Evolutionary conservation across 805 yeast species (phyloP).

Genomic region (Nakazawaea holstii): DNA sequence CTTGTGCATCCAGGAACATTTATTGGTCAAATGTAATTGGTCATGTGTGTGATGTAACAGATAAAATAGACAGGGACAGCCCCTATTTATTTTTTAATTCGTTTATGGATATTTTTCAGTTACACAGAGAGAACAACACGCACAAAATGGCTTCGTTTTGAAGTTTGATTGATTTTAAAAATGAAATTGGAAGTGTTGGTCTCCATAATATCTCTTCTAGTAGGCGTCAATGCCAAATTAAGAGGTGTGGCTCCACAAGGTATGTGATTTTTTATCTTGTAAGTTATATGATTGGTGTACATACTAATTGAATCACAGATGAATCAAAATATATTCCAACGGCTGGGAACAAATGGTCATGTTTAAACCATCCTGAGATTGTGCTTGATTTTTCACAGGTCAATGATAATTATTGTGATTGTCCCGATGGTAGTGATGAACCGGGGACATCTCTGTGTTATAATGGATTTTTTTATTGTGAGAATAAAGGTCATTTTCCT

Average conservation of each 20-base stretch:
- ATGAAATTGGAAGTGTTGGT: not conserved
- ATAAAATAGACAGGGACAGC: no score
- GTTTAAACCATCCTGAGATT: conserved; percentile 65
- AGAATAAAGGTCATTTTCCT: conserved; percentile 65
- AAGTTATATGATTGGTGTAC: no score
- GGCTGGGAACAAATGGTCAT: conserved; percentile 54
- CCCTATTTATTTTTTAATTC: no score
- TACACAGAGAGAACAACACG: no score
- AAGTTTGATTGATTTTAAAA: no score
- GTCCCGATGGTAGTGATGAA: conserved; percentile 97
- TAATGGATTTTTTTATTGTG: conserved; percentile 59
- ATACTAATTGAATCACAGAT: conserved; percentile 15
- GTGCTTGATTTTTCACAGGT: conserved; percentile 54
- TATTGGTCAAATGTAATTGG: no score
- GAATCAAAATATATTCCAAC: conserved; percentile 47
- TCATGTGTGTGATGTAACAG: no score
- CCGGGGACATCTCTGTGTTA: conserved; percentile 90
- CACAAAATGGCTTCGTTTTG: not conserved
- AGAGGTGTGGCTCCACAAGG: conserved; percentile 19
- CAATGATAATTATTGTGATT: conserved; percentile 90
- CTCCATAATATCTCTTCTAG: not conserved
- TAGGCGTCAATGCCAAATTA: not conserved
- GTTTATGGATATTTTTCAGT: no score
- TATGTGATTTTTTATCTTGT: conserved; percentile 7
- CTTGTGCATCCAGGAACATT: no score